A percentile compares a stretch with the other conserved stretches of the same genome.
Conservation (phyloP, 208 protist species). For the Leishmania lainsoni region DNA sequence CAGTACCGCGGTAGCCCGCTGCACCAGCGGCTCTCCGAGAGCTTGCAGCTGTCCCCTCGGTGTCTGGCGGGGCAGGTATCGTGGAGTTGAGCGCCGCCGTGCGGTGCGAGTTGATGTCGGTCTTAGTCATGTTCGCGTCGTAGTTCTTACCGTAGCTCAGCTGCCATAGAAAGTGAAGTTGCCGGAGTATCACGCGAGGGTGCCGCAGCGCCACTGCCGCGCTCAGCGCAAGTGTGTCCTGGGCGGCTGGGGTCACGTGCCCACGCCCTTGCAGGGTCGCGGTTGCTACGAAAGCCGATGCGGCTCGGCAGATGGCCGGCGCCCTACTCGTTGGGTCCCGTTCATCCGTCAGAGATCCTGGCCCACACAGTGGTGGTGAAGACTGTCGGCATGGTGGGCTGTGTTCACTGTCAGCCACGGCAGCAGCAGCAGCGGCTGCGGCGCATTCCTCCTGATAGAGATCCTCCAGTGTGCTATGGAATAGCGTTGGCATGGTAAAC, state of each 20-base stretch:
- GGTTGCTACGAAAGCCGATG: background rate
- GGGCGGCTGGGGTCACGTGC: background rate
- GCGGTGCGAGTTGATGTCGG: background rate
- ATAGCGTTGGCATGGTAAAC: conserved; percentile 31
- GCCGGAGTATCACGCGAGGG: conserved; percentile 44
- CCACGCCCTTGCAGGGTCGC: background rate
- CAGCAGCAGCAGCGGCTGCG: background rate
- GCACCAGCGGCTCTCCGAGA: background rate
- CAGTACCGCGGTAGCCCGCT: background rate
- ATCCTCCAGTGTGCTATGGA: conserved; percentile 29
- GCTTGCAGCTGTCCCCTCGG: background rate
- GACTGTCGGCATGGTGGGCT: background rate
- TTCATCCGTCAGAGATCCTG: background rate
- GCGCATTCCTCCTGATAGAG: conserved; percentile 21
- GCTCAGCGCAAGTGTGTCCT: conserved; percentile 26
- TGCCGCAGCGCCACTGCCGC: conserved; percentile 52
- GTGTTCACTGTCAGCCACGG: background rate
- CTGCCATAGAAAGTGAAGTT: conserved; percentile 28
- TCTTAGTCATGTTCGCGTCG: background rate
- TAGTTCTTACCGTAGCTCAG: conserved; percentile 3
- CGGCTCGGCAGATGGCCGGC: too few relatives aligned
- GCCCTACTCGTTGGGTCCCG: background rate
- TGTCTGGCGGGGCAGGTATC: background rate
- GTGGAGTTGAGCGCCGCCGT: background rate
- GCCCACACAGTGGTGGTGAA: conserved; percentile 4